A percentile compares a stretch with the other conserved stretches of the same genome.
These are phyloP conservation scores for Amanita rimosa DNA, from an alignment of 768 basidiomycete species.

Conservation along the genomic window DNA sequence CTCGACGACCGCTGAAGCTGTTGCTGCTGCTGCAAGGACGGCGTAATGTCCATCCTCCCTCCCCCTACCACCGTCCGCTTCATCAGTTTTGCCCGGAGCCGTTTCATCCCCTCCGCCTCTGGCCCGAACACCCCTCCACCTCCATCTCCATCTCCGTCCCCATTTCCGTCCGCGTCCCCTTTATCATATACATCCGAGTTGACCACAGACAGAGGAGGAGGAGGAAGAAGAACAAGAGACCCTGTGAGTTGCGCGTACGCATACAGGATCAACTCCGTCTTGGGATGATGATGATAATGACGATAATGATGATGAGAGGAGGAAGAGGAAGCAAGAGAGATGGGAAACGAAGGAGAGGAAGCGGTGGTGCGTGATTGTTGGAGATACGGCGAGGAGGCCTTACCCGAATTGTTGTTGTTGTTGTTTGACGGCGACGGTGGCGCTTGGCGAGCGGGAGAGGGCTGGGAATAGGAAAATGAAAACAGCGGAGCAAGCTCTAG, in stretches of 20 bases:
- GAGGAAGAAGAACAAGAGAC: slow-evolving; percentile 45
- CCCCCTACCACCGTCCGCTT: slow-evolving; percentile 48
- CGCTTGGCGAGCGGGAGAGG: background rate
- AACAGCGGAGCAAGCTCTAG: slow-evolving; percentile 1
- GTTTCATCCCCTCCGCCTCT: slow-evolving; percentile 31
- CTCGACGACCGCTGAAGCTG: slow-evolving; percentile 3
- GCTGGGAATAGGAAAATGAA: background rate
- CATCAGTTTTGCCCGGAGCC: slow-evolving; percentile 38
- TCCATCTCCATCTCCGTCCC: too few relatives aligned
- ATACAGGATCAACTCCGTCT: slow-evolving; percentile 67
- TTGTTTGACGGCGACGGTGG: too few relatives aligned
- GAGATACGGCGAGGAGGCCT: slow-evolving; percentile 18
- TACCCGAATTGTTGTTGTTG: too few relatives aligned
- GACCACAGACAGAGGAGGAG: too few relatives aligned
- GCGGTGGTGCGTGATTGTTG: slow-evolving; percentile 15
- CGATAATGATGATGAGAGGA: too few relatives aligned
- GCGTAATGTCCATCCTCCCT: slow-evolving; percentile 72
- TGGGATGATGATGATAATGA: too few relatives aligned
- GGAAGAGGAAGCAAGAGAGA: slow-evolving; percentile 10
- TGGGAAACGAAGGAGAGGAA: slow-evolving; percentile 21
- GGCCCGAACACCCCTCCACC: too few relatives aligned
- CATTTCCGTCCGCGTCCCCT: too few relatives aligned
- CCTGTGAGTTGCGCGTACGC: slow-evolving; percentile 78
- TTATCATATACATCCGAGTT: background rate
- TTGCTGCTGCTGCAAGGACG: slow-evolving; percentile 20